Evolutionary conservation across 306 rosid species (phyloP).

Genomic region (Begonia loranthoides): DNA sequence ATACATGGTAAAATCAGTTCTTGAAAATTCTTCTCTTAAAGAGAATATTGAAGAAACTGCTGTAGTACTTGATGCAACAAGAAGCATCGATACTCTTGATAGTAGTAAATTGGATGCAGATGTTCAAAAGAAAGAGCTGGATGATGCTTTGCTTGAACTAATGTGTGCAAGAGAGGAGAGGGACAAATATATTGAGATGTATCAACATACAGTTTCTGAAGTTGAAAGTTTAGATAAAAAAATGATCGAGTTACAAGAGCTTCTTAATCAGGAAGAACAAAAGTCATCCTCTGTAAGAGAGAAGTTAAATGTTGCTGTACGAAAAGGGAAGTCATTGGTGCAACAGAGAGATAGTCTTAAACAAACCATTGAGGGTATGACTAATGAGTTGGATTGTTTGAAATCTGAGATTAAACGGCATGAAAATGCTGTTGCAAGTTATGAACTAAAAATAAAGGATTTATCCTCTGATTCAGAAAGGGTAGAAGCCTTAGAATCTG

Average conservation of each 20-base stretch:
- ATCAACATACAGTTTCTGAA: slow-evolving; percentile 40
- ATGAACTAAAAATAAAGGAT: slow-evolving; percentile 44
- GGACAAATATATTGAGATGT: slow-evolving; percentile 42
- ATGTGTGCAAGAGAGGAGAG: slow-evolving; percentile 50
- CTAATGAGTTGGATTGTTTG: slow-evolving; percentile 39
- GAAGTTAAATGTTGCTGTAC: slow-evolving; percentile 79
- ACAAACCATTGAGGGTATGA: slow-evolving; percentile 54
- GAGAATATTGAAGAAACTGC: slow-evolving; percentile 20
- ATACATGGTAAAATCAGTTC: slow-evolving; percentile 26
- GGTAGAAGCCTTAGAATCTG: slow-evolving; percentile 59
- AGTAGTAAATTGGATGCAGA: slow-evolving; percentile 25
- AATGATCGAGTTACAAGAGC: slow-evolving; percentile 56
- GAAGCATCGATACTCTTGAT: slow-evolving; percentile 25
- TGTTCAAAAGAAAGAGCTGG: slow-evolving; percentile 53
- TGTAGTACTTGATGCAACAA: slow-evolving; percentile 20
- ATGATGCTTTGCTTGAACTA: slow-evolving; percentile 50
- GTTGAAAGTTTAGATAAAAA: slow-evolving; percentile 41
- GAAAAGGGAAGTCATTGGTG: slow-evolving; percentile 85
- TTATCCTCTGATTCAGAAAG: slow-evolving; percentile 44
- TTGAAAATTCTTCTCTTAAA: slow-evolving; percentile 19
- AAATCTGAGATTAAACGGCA: slow-evolving; percentile 46
- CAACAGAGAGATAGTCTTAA: slow-evolving; percentile 83
- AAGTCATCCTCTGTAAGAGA: slow-evolving; percentile 79
- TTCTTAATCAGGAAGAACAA: slow-evolving; percentile 81
- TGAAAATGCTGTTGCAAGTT: slow-evolving; percentile 38